Conservation (phyloP, 176 grass and related monocot genomes). For the Areca catechu region DNA sequence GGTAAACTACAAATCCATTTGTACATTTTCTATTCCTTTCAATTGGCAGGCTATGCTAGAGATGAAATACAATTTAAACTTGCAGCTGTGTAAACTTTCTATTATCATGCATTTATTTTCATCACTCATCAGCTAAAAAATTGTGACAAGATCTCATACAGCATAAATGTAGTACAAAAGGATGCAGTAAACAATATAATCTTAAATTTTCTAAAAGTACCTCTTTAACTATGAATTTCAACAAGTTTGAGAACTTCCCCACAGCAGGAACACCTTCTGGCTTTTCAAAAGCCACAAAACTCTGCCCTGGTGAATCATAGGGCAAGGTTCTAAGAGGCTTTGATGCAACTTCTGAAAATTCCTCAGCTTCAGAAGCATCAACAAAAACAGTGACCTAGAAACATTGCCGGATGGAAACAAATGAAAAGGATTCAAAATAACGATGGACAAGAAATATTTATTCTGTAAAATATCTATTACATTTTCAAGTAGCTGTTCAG, state of each 20-base stretch:
- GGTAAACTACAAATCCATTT: too few species aligned
- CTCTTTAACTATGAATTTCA: conserved; percentile 98
- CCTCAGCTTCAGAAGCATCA: conserved; percentile 90
- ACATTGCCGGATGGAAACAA: conserved; percentile 7
- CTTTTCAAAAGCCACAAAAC: conserved; percentile 95
- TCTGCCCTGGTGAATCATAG: conserved; percentile 78
- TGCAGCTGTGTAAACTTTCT: too few species aligned
- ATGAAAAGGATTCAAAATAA: conserved; percentile 7
- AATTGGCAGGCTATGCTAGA: too few species aligned
- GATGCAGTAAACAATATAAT: background rate
- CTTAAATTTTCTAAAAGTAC: conserved; percentile 12
- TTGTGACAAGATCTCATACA: too few species aligned
- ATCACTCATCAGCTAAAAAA: too few species aligned
- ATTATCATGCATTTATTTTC: too few species aligned
- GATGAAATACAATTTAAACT: too few species aligned
- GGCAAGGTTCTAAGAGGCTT: conserved; percentile 71
- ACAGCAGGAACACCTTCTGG: conserved; percentile 66
- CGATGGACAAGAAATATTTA: conserved; percentile 1
- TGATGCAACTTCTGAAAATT: conserved; percentile 66
- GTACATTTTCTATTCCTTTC: too few species aligned
- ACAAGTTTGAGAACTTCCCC: conserved; percentile 82
- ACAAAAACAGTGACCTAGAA: conserved; percentile 77
- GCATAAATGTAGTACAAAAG: too few species aligned
- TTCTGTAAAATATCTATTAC: conserved; percentile 18
- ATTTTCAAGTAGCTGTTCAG: conserved; percentile 95